phyloP scores from a whole-genome alignment of 768 basidiomycete species.

The Tulasnella sp. region DNA sequence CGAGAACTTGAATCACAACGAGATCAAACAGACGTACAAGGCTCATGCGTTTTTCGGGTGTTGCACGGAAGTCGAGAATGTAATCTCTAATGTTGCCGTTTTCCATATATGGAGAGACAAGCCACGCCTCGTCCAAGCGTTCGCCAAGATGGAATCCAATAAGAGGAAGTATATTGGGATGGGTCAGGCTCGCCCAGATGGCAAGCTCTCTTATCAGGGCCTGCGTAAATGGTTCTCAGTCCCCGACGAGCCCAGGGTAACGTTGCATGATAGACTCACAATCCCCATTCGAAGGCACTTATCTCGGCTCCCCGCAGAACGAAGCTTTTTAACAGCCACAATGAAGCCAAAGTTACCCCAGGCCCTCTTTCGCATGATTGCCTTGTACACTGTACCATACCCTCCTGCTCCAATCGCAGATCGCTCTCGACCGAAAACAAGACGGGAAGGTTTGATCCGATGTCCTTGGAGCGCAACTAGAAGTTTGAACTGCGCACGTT shows the following conservation, averaged over 20 bases:
- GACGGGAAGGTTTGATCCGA: too few relatives aligned
- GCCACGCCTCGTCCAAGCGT: not conserved
- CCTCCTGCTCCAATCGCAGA: too few relatives aligned
- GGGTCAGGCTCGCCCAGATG: not conserved
- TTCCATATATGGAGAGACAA: not conserved
- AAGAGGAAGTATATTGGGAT: not conserved
- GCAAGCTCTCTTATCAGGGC: not conserved
- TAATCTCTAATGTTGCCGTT: not conserved
- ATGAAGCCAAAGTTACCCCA: too few relatives aligned
- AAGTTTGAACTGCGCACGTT: too few relatives aligned
- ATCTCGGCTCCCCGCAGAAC: not conserved
- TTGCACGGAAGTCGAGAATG: not conserved
- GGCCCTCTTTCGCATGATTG: too few relatives aligned
- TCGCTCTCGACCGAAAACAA: too few relatives aligned
- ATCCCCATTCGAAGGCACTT: not conserved
- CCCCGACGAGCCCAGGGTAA: not conserved
- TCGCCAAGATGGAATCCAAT: slow-evolving; percentile 2
- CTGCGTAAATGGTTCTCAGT: not conserved
- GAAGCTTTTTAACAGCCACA: slow-evolving; percentile 2
- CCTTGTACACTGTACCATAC: too few relatives aligned
- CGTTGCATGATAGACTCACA: not conserved
- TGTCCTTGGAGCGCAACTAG: too few relatives aligned
- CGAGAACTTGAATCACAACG: not conserved
- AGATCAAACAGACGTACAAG: not conserved
- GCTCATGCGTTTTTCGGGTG: not conserved